These are phyloP conservation scores for Teunomyces pallodes DNA, from an alignment of 805 yeast species.

Conservation along the genomic window DNA sequence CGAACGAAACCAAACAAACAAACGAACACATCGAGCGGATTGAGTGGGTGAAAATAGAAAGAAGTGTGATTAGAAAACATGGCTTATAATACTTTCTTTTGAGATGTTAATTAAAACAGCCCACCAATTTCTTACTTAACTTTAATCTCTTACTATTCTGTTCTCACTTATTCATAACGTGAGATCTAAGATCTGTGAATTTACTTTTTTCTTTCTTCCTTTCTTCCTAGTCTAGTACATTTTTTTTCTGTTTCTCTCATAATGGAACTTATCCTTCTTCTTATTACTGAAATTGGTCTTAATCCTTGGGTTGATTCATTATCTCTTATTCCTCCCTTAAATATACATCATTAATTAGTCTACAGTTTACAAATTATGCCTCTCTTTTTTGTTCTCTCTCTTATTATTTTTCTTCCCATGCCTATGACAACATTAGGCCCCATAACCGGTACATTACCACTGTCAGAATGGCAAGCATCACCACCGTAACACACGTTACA, in stretches of 20 bases:
- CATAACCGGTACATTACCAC: conserved; percentile 29
- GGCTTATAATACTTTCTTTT: too few species aligned
- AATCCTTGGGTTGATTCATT: too few species aligned
- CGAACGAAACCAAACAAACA: too few species aligned
- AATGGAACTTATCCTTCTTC: not conserved
- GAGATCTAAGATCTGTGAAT: too few species aligned
- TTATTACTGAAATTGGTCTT: not conserved
- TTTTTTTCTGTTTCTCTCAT: too few species aligned
- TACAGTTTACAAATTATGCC: not conserved
- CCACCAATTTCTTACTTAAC: too few species aligned
- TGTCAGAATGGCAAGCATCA: conserved; percentile 22
- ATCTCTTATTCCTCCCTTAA: not conserved
- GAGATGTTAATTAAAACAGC: not conserved
- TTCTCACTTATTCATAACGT: too few species aligned
- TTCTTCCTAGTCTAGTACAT: too few species aligned
- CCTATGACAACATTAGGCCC: conserved; percentile 12
- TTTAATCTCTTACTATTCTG: too few species aligned
- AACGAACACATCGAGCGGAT: too few species aligned
- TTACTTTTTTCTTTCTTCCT: too few species aligned
- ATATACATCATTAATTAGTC: not conserved
- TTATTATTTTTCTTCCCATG: not conserved
- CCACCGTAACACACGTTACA: conserved; percentile 19
- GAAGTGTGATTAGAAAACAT: too few species aligned
- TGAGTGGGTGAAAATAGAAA: not conserved
- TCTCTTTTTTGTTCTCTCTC: not conserved